A percentile compares a stretch with the other conserved stretches of the same genome.
phyloP scores from a whole-genome alignment of 2,329 filamentous ascomycete species.

The Beauveria caledonica region DNA sequence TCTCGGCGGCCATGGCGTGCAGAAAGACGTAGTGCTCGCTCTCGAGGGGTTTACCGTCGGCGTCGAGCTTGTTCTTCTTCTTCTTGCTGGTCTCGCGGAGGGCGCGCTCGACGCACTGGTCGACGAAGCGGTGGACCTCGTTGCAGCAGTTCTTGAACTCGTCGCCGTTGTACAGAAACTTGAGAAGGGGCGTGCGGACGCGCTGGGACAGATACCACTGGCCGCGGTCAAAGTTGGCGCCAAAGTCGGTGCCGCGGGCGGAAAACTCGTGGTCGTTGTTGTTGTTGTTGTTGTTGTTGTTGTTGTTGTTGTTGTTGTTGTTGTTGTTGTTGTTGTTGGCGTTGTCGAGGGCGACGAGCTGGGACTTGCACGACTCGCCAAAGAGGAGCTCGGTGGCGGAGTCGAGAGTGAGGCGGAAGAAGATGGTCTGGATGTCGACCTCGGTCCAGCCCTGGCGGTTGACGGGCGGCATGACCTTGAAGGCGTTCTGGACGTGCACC shows the following conservation, averaged over 20 bases:
- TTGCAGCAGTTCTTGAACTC: slow-evolving; percentile 57
- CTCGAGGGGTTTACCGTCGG: neutral
- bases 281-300: slow-evolving; percentile 18
- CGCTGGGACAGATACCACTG: slow-evolving; percentile 44
- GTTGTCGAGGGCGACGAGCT: slow-evolving; percentile 18
- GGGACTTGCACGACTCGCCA: slow-evolving; percentile 41
- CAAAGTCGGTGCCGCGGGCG: slow-evolving; percentile 20
- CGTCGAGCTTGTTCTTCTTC: neutral
- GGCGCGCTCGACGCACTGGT: slow-evolving; percentile 53
- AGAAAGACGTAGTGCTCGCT: slow-evolving; percentile 25
- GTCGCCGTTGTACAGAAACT: slow-evolving; percentile 40
- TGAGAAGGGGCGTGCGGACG: slow-evolving; percentile 34
- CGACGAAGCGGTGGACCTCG: slow-evolving; percentile 59
- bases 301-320: slow-evolving; percentile 18
- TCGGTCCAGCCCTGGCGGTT: slow-evolving; percentile 28
- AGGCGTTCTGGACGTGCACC: slow-evolving; percentile 25
- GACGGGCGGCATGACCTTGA: slow-evolving; percentile 16
- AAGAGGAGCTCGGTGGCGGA: slow-evolving; percentile 51
- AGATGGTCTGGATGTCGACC: slow-evolving; percentile 37
- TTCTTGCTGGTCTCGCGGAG: slow-evolving; percentile 23
- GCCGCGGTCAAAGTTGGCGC: slow-evolving; percentile 25
- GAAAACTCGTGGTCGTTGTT: slow-evolving; percentile 18
- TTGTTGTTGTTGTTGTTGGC: slow-evolving; percentile 22
- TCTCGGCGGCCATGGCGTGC: slow-evolving; percentile 26
- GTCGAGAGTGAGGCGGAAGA: slow-evolving; percentile 42